Base-by-base conservation (phyloP, 2,329 filamentous ascomycete genomes). In the Colletotrichum sp. region DNA sequence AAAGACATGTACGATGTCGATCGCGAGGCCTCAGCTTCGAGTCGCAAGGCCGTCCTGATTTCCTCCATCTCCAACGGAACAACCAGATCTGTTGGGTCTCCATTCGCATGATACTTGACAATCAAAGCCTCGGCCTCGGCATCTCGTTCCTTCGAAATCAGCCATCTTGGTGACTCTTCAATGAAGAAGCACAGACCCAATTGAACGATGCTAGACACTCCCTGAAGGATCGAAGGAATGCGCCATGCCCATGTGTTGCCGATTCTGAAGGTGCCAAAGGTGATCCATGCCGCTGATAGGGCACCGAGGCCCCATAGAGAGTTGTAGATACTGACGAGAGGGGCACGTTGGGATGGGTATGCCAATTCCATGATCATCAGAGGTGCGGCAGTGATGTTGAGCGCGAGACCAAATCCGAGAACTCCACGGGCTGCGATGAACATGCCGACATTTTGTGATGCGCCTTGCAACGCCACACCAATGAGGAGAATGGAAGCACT, bases 81-180 rank as follows among this genome's bases (percentile, higher is more conserved):
- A 16, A 92, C 86, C 11, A 87, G 82, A 1, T 88, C 90, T 39
- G 85, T 82, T 5, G 80, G 79, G 74, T 89, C 84, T 3, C 88
- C 90, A 78, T 91, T 90, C 15, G 88, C 89, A 77, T 90, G 87
- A 78, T 88, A 89, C 73, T 84, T 85, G 65, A 81, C 59, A 7
- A 85, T 78, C 19, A 84, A 57, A 0, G 74, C 78, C 8, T 80
- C 80, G 0, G 83, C 83, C 44, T 84, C 83, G n/a, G 83, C 82
- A 8, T 77, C 76, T 6, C 81, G 78, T 44, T 83, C 83, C 12
- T 78, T 77, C 19, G 81, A 79, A 34, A 85, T 72, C 12, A 84
- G 82, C 75, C 78, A 85, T 65, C 83, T 81, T 1, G 83, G 83
- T 4, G 81, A 83, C 52, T 85, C 83, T 5, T 82, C 82, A 6